Evolutionary conservation across 2,329 filamentous ascomycete genomes (phyloP).

Genomic region (Cryphonectria naterciae): DNA sequence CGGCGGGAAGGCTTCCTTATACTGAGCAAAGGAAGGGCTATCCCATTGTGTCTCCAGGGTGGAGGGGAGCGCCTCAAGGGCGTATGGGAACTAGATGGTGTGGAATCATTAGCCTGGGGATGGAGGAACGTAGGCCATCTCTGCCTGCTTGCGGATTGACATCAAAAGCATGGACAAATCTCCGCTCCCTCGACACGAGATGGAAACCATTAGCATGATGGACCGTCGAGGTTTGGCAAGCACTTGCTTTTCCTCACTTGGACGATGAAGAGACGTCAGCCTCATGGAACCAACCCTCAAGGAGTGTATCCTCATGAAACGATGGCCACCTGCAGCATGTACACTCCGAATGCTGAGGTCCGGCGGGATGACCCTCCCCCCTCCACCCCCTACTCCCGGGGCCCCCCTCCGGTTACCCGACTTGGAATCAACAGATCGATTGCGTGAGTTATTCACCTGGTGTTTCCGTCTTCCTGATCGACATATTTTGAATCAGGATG

Average conservation of each 20-base stretch:
- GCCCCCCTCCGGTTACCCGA: no score
- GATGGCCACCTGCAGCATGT: background rate
- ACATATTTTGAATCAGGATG: conserved; percentile 16
- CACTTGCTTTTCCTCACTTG: background rate
- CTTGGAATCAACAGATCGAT: conserved; percentile 3
- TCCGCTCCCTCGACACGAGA: background rate
- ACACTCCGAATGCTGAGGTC: background rate
- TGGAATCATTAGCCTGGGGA: conserved; percentile 7
- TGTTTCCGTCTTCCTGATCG: conserved; percentile 1
- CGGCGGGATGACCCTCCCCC: background rate
- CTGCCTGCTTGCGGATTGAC: conserved; percentile 2
- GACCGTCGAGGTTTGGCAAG: background rate
- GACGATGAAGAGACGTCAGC: background rate
- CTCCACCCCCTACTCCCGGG: no score
- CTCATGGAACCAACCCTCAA: background rate
- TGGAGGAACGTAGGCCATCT: conserved; percentile 20
- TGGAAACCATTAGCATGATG: background rate
- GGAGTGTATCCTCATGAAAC: background rate
- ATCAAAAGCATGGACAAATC: background rate
- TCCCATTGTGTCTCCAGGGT: conserved; percentile 71
- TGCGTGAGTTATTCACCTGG: background rate
- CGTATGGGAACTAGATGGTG: conserved; percentile 73
- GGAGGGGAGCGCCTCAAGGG: conserved; percentile 66
- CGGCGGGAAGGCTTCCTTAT: conserved; percentile 72
- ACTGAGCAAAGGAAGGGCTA: conserved; percentile 63